Conservation (phyloP, 2,329 filamentous ascomycete genomes). For the Diatrype stigma region DNA sequence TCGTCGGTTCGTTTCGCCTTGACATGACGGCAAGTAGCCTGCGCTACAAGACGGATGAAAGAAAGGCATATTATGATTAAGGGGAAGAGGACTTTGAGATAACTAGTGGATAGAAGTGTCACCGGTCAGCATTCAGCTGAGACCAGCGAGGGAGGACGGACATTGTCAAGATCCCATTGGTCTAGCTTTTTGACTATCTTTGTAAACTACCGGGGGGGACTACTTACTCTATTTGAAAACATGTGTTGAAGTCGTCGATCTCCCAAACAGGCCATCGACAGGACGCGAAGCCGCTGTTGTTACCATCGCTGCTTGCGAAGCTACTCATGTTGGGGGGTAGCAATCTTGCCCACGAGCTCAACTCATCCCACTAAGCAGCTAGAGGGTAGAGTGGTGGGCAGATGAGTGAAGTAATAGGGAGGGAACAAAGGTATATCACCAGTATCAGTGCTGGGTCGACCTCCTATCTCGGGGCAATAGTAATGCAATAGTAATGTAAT, state of each 20-base stretch:
- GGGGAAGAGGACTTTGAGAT: slow-evolving; percentile 76
- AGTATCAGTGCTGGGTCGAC: too few relatives aligned
- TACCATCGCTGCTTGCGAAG: neutral
- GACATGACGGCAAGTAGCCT: slow-evolving; percentile 50
- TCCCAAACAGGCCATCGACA: slow-evolving; percentile 58
- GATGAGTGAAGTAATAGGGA: neutral
- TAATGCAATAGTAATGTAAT: neutral
- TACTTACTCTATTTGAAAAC: slow-evolving; percentile 65
- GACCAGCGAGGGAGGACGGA: slow-evolving; percentile 2
- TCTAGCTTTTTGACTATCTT: slow-evolving; percentile 1
- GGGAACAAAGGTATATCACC: neutral
- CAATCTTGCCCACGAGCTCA: neutral
- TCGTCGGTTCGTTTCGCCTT: slow-evolving; percentile 48
- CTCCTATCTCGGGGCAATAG: neutral
- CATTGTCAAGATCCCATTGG: neutral
- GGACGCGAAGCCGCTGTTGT: slow-evolving; percentile 41
- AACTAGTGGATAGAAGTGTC: slow-evolving; percentile 45
- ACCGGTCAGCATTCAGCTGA: slow-evolving; percentile 4
- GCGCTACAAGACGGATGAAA: slow-evolving; percentile 58
- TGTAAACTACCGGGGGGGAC: neutral
- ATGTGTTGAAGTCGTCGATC: slow-evolving; percentile 59
- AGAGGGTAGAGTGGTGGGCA: neutral
- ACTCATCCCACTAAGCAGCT: neutral
- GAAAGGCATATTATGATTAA: slow-evolving; percentile 68
- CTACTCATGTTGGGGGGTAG: neutral